Percentiles rank a stretch among this genome's conserved stretches.
phyloP scores from a whole-genome alignment of 1,284 basidiomycete genomes.

The Phlebopus sp. region DNA sequence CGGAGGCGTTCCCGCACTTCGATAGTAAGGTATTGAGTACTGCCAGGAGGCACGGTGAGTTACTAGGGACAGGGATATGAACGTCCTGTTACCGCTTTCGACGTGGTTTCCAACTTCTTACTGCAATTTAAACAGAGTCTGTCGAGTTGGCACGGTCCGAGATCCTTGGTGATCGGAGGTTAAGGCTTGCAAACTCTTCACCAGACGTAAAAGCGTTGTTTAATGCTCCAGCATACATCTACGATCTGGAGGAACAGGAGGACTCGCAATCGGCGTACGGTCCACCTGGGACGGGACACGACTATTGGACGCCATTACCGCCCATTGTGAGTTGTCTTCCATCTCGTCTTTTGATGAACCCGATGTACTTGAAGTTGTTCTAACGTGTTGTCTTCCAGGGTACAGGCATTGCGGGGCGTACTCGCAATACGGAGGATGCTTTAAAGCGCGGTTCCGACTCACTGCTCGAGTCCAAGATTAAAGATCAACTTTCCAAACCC shows the following conservation, averaged over 20 bases:
- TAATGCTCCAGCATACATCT: slow-evolving; percentile 75
- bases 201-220: slow-evolving; percentile 96
- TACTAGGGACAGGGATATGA: neutral
- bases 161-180: slow-evolving; percentile 68
- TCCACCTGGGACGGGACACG: slow-evolving; percentile 42
- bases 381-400: slow-evolving; percentile 40
- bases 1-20: slow-evolving; percentile 95
- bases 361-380: slow-evolving; percentile 8
- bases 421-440: slow-evolving; percentile 67
- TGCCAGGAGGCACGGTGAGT: slow-evolving; percentile 64
- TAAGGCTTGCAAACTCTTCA: slow-evolving; percentile 83
- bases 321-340: slow-evolving; percentile 58
- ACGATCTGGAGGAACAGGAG: slow-evolving; percentile 69
- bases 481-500: slow-evolving; percentile 72
- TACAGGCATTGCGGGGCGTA: slow-evolving; percentile 60
- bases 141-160: slow-evolving; percentile 72
- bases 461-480: slow-evolving; percentile 81
- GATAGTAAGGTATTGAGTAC: slow-evolving; percentile 91
- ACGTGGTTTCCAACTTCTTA: slow-evolving; percentile 14
- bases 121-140: slow-evolving; percentile 49
- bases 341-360: slow-evolving; percentile 18
- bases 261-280: slow-evolving; percentile 58
- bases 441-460: slow-evolving; percentile 86
- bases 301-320: slow-evolving; percentile 75
- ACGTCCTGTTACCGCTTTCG: neutral